Percentiles rank a stretch among this genome's conserved stretches.
These are phyloP conservation scores for Neocucurbitaria cava DNA, from an alignment of 2,329 filamentous ascomycete genomes.

Conservation along the genomic window DNA sequence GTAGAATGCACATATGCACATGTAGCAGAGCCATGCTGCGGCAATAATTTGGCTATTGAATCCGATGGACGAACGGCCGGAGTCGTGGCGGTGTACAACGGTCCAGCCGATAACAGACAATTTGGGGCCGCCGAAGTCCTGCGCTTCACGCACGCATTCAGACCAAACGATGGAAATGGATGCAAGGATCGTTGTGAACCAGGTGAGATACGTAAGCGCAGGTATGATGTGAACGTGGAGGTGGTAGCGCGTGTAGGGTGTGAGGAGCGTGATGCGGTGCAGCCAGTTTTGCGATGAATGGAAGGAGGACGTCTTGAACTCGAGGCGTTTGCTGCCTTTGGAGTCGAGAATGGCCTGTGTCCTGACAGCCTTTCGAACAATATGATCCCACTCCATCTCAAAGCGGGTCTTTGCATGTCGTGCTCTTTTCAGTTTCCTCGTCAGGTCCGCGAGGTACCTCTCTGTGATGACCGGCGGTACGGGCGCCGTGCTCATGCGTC, in stretches of 20 bases:
- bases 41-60: slow-evolving; percentile 87
- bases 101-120: slow-evolving; percentile 74
- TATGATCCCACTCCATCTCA: slow-evolving; percentile 80
- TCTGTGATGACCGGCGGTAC: slow-evolving; percentile 88
- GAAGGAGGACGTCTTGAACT: slow-evolving; percentile 68
- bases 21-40: slow-evolving; percentile 90
- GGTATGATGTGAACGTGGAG: slow-evolving; percentile 78
- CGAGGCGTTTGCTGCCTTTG: slow-evolving; percentile 77
- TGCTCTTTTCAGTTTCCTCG: slow-evolving; percentile 79
- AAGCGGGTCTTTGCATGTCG: slow-evolving; percentile 85
- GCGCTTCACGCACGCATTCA: slow-evolving; percentile 84
- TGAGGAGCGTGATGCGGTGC: slow-evolving; percentile 64
- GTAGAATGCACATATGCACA: slow-evolving; percentile 87
- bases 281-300: slow-evolving; percentile 54
- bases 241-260: slow-evolving; percentile 81
- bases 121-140: slow-evolving; percentile 61
- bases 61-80: slow-evolving; percentile 76
- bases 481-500: slow-evolving; percentile 46
- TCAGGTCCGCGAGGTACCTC: slow-evolving; percentile 89
- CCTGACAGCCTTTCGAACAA: slow-evolving; percentile 76
- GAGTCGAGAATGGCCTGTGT: slow-evolving; percentile 86
- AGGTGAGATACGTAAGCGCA: slow-evolving; percentile 67
- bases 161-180: slow-evolving; percentile 91
- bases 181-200: slow-evolving; percentile 73
- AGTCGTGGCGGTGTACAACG: slow-evolving; percentile 77